phyloP scores from a whole-genome alignment of 1,139 yeast species.

The Debaryomycetaceae sp. region DNA sequence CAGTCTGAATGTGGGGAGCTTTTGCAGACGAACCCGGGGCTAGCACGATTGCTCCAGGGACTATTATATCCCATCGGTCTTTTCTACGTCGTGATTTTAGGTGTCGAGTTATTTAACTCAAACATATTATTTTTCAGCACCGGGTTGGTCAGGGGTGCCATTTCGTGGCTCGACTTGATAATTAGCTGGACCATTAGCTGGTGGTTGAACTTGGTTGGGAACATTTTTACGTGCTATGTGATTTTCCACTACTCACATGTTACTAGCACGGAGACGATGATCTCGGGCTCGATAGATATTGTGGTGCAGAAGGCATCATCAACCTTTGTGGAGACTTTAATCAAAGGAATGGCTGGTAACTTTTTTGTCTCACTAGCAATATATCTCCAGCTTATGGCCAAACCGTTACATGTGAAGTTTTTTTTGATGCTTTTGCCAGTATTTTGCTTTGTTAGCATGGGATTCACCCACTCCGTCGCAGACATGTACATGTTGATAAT shows the following conservation, averaged over 20 bases:
- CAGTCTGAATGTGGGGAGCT: constrained; percentile 50
- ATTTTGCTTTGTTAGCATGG: constrained; percentile 69
- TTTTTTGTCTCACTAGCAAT: constrained; percentile 73
- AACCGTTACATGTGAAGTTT: constrained; percentile 75
- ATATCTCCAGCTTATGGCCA: constrained; percentile 71
- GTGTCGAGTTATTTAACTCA: constrained; percentile 71
- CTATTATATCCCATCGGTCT: constrained; percentile 63
- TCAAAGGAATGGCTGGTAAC: constrained; percentile 71
- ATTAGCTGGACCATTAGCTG: constrained; percentile 72
- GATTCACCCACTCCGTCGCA: constrained; percentile 77
- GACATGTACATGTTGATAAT: constrained; percentile 68
- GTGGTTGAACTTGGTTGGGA: constrained; percentile 61
- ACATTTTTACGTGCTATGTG: constrained; percentile 61
- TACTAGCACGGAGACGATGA: constrained; percentile 34
- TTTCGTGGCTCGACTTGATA: constrained; percentile 54
- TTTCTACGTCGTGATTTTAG: constrained; percentile 69
- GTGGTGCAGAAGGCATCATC: constrained; percentile 44
- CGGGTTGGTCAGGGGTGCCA: constrained; percentile 66
- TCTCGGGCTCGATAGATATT: constrained; percentile 45
- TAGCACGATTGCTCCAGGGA: constrained; percentile 54
- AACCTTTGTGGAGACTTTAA: constrained; percentile 55
- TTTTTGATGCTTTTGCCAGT: constrained; percentile 63
- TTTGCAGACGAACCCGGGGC: constrained; percentile 46
- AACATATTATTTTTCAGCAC: constrained; percentile 67
- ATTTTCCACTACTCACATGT: constrained; percentile 55